Base-by-base conservation (phyloP, 345 rosid genomes). In the Turritis glabra region DNA sequence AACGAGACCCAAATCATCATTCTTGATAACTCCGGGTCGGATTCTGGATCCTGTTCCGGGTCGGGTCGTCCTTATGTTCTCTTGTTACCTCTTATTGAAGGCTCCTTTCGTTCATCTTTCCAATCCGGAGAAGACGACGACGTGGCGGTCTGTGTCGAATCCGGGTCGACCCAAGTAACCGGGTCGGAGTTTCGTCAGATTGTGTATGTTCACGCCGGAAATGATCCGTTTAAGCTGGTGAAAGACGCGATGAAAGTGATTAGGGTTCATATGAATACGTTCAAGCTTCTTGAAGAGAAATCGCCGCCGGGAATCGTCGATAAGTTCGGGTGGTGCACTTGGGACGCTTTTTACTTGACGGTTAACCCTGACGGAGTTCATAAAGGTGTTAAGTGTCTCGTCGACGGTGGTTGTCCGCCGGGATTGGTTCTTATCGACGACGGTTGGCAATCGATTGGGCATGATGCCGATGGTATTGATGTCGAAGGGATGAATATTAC, bases 261-360 rank as follows among this genome's bases (percentile, higher is more conserved):
- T 1, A 77, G 85, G 77, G 60, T 51, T 57, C 96, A 90, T 76
- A 32, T 95, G 46, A 95, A 93, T 9, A 89, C 91, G 1, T 95
- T 92, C 72, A 86, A 75, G 81, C 85, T 89, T 7, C 32, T 92
- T 32, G 92, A 87, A 4, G 99, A 95, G 73, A 95, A 95, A 71
- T 77, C 76, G 5, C 89, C 97, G 7, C 99, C 99, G 0, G 89
- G 90, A 0, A 85, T 95, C 41, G 94, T 95, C 8, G 97, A 90
- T 67, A 95, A 95, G 62, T 95, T 95, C 48, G 99, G 99, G 1
- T 95, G 99, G 99, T 92, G 98, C 63, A 90, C 99, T 9, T 95
- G 99, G 99, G 99, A 95, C 43, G 99, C 99, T 37, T 92, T 95
- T 70, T 95, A 95, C 63, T 90, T 95, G 50, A 84, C 89, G 0